A percentile compares a stretch with the other conserved stretches of the same genome.
Conservation (phyloP, 192 early-diverging fungal genomes). For the Radiomyces spectabilis region DNA sequence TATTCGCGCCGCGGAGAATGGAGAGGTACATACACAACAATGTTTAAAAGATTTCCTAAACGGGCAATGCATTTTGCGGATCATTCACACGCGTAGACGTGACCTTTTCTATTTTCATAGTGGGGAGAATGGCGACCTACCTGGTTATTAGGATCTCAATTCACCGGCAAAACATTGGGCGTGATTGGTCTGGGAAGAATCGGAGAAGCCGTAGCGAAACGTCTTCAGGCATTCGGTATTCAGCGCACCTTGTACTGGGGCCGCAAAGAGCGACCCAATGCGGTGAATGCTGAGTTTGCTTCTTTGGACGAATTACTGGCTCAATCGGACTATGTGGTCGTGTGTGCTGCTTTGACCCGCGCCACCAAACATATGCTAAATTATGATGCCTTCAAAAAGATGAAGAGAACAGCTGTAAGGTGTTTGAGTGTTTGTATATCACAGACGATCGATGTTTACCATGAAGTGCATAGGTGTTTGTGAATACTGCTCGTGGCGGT, state of each 20-base stretch:
- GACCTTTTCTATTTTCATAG: slow-evolving; percentile 5
- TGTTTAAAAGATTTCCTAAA: not conserved
- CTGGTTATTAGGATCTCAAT: slow-evolving; percentile 65
- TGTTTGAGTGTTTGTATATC: not conserved
- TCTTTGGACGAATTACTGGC: slow-evolving; percentile 52
- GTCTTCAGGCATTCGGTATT: slow-evolving; percentile 69
- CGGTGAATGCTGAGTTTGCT: slow-evolving; percentile 39
- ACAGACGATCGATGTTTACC: not conserved
- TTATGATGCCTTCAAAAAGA: slow-evolving; percentile 50
- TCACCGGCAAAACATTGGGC: slow-evolving; percentile 72
- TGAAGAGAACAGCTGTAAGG: slow-evolving; percentile 56
- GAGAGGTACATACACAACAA: slow-evolving; percentile 23
- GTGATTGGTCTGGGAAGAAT: slow-evolving; percentile 82
- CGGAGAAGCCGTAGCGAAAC: slow-evolving; percentile 59
- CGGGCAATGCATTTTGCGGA: too few relatives aligned
- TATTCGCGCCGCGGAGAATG: slow-evolving; percentile 31
- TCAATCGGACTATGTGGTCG: slow-evolving; percentile 64
- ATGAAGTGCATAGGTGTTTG: slow-evolving; percentile 46
- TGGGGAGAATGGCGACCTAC: slow-evolving; percentile 61
- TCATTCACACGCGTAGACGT: too few relatives aligned
- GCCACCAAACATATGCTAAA: slow-evolving; percentile 70
- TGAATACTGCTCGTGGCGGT: slow-evolving; percentile 76
- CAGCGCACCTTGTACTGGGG: slow-evolving; percentile 55
- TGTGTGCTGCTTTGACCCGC: slow-evolving; percentile 68
- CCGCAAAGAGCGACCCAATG: slow-evolving; percentile 39